Evolutionary conservation across 352 stramenopile species (phyloP).

Genomic region (Plasmopara halstedii): DNA sequence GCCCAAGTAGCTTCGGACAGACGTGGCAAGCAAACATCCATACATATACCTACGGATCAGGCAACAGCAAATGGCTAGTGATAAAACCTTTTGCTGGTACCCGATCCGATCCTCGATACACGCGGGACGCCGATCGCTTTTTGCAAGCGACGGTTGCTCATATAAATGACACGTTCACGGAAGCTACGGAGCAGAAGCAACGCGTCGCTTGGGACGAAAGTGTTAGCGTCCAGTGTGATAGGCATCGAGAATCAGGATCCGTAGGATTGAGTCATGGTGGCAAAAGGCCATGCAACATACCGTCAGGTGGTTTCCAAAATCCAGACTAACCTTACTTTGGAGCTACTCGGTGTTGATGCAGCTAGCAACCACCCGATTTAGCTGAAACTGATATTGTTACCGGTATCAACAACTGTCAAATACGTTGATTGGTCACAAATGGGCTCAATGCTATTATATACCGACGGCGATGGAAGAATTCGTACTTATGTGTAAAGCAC

Average conservation of each 20-base stretch:
- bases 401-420: too few species aligned
- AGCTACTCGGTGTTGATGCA: not conserved
- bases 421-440: too few species aligned
- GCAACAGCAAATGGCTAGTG: conserved; percentile 3
- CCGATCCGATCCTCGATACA: conserved; percentile 86
- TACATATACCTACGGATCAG: conserved; percentile 86
- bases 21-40: conserved; percentile 31
- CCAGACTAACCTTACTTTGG: conserved; percentile 41
- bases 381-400: too few species aligned
- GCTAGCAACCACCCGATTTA: not conserved
- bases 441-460: too few species aligned
- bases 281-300: conserved; percentile 37
- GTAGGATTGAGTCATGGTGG: conserved; percentile 8
- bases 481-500: too few species aligned
- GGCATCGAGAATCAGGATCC: conserved; percentile 32
- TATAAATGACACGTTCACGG: conserved; percentile 1
- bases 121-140: conserved; percentile 36
- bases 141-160: conserved; percentile 29
- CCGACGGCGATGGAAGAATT: too few species aligned
- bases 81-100: conserved; percentile 1
- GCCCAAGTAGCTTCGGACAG: not conserved
- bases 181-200: conserved; percentile 2
- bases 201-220: conserved; percentile 19
- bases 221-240: conserved; percentile 14
- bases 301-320: conserved; percentile 77